Conservation (phyloP, 805 yeast genomes). For the Wickerhamiella dianesei region DNA sequence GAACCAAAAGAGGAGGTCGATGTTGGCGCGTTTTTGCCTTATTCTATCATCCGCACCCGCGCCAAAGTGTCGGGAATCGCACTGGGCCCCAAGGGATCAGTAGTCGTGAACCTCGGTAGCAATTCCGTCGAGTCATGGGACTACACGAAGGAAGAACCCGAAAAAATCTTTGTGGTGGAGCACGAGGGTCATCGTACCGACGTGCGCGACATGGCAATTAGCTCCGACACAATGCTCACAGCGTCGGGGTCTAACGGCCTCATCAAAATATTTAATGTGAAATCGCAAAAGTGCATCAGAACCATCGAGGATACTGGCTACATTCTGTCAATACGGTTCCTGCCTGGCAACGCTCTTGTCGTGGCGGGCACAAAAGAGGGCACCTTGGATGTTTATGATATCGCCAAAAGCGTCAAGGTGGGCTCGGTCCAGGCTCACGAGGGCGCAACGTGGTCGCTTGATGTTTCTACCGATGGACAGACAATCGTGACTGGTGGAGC, state of each 20-base stretch:
- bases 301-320: conserved; percentile 75
- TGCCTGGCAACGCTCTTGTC: conserved; percentile 84
- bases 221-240: conserved; percentile 64
- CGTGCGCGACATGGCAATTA: conserved; percentile 67
- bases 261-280: conserved; percentile 76
- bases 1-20: conserved; percentile 43
- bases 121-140: conserved; percentile 63
- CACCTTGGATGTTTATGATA: conserved; percentile 67
- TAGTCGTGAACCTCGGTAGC: conserved; percentile 53
- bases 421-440: conserved; percentile 65
- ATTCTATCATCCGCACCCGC: conserved; percentile 45
- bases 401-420: conserved; percentile 64
- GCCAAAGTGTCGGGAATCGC: conserved; percentile 21
- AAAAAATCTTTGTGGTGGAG: conserved; percentile 43
- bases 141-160: conserved; percentile 22
- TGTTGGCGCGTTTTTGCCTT: conserved; percentile 44
- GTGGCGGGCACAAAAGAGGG: conserved; percentile 86
- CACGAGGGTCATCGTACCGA: conserved; percentile 82
- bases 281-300: conserved; percentile 61
- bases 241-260: conserved; percentile 87
- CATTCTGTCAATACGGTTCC: conserved; percentile 61
- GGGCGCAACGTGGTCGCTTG: conserved; percentile 81
- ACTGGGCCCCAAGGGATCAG: conserved; percentile 36
- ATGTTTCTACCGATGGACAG: conserved; percentile 73
- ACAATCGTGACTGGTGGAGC: conserved; percentile 84